Conservation (phyloP, 805 yeast species). For the Yamadazyma sp. region DNA sequence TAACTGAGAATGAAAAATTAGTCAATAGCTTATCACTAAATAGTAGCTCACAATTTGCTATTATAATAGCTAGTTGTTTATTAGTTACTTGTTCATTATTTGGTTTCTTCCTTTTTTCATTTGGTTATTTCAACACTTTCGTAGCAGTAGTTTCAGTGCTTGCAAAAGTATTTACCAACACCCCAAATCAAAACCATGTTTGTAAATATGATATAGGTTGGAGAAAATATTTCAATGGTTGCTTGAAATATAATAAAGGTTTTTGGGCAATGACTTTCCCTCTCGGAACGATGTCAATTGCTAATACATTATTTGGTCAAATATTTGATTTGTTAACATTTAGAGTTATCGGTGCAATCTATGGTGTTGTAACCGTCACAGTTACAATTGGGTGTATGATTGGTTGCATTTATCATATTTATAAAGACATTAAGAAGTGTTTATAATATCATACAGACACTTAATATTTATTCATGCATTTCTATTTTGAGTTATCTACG, state of each 20-base stretch:
- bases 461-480: too few relatives aligned
- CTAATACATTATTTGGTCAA: slow-evolving; percentile 50
- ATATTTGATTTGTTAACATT: slow-evolving; percentile 54
- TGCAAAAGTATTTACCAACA: slow-evolving; percentile 42
- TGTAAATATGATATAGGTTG: slow-evolving; percentile 15
- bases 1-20: slow-evolving; percentile 5
- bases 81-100: slow-evolving; percentile 23
- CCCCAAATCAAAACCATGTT: slow-evolving; percentile 20
- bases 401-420: slow-evolving; percentile 17
- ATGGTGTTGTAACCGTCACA: slow-evolving; percentile 50
- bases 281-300: slow-evolving; percentile 73
- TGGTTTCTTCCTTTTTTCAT: slow-evolving; percentile 47
- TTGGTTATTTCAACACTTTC: slow-evolving; percentile 53
- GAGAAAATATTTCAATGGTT: slow-evolving; percentile 14
- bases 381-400: slow-evolving; percentile 34
- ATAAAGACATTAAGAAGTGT: background rate
- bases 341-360: slow-evolving; percentile 59
- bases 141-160: slow-evolving; percentile 32
- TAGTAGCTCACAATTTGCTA: slow-evolving; percentile 10
- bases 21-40: slow-evolving; percentile 4
- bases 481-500: too few relatives aligned
- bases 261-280: slow-evolving; percentile 87
- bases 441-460: too few relatives aligned
- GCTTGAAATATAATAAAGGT: slow-evolving; percentile 17
- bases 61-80: slow-evolving; percentile 1